These are phyloP conservation scores for Aspergillus fumigatus DNA, from an alignment of 2,329 filamentous ascomycete species.

Conservation along the genomic window DNA sequence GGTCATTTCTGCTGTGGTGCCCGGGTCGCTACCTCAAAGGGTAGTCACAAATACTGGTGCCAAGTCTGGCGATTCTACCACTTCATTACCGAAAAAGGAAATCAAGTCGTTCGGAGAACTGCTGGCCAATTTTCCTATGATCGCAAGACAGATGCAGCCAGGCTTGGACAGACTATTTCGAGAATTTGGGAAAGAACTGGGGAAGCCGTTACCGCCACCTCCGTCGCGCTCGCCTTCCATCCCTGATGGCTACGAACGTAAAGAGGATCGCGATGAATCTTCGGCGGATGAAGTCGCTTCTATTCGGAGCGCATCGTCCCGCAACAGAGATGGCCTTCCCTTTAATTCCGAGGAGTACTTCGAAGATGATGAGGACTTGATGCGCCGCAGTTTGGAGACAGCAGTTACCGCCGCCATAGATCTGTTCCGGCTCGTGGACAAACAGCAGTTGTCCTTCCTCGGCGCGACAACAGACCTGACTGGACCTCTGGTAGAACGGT, in stretches of 20 bases:
- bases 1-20: constrained; percentile 60
- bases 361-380: constrained; percentile 86
- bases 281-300: constrained; percentile 37
- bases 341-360: constrained; percentile 65
- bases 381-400: constrained; percentile 83
- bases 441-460: constrained; percentile 85
- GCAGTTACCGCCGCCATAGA: constrained; percentile 92
- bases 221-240: constrained; percentile 52
- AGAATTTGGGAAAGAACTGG: constrained; percentile 81
- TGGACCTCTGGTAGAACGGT: constrained; percentile 81
- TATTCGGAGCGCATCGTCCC: constrained; percentile 31
- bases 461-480: constrained; percentile 92
- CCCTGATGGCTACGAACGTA: constrained; percentile 51
- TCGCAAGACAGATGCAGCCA: constrained; percentile 90
- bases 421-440: constrained; percentile 91
- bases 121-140: constrained; percentile 87
- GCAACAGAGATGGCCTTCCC: constrained; percentile 37
- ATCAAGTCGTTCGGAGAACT: constrained; percentile 88
- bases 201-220: constrained; percentile 75
- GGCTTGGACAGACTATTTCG: constrained; percentile 85
- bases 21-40: constrained; percentile 38
- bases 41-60: constrained; percentile 15
- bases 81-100: constrained; percentile 67
- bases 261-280: constrained; percentile 27
- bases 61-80: constrained; percentile 32